Evolutionary conservation across 73 alveolate species (phyloP).

Genomic region (Paramecium pentaurelia): DNA sequence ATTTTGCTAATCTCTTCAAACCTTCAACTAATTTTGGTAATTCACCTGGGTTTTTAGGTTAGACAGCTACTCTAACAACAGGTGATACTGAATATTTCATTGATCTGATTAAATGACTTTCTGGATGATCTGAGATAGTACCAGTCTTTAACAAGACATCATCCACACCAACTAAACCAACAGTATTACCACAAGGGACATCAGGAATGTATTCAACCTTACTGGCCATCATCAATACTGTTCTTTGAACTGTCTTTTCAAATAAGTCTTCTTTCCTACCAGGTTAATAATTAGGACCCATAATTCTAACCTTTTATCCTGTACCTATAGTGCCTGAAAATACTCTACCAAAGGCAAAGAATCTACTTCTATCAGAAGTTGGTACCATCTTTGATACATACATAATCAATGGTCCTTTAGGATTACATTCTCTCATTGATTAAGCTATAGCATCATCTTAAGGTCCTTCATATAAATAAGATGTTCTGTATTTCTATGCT

Average conservation of each 20-base stretch:
- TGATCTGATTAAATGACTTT: constrained; percentile 57
- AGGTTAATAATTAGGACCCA: constrained; percentile 84
- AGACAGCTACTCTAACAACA: constrained; percentile 84
- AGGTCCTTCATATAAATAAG: constrained; percentile 89
- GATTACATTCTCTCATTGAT: constrained; percentile 94
- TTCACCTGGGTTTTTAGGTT: constrained; percentile 94
- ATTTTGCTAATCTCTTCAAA: constrained; percentile 93
- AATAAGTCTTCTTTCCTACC: constrained; percentile 86
- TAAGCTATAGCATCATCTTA: constrained; percentile 85
- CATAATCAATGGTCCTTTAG: constrained; percentile 97
- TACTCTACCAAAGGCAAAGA: constrained; percentile 96
- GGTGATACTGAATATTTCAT: constrained; percentile 73
- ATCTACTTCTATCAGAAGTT: constrained; percentile 83
- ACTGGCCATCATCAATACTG: constrained; percentile 87
- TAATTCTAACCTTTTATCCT: constrained; percentile 89
- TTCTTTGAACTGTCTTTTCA: constrained; percentile 79
- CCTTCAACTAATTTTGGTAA: constrained; percentile 98
- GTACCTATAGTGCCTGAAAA: constrained; percentile 90
- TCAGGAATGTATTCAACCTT: constrained; percentile 66
- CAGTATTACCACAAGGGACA: constrained; percentile 95
- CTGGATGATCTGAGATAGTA: constrained; percentile 62
- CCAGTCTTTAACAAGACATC: constrained; percentile 58
- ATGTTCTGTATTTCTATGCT: constrained; percentile 87
- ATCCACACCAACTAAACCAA: constrained; percentile 81
- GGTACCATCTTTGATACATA: constrained; percentile 94